A percentile compares a stretch with the other conserved stretches of the same genome.
phyloP scores from a whole-genome alignment of 768 basidiomycete genomes.

The Cystofilobasidium capitatum region DNA sequence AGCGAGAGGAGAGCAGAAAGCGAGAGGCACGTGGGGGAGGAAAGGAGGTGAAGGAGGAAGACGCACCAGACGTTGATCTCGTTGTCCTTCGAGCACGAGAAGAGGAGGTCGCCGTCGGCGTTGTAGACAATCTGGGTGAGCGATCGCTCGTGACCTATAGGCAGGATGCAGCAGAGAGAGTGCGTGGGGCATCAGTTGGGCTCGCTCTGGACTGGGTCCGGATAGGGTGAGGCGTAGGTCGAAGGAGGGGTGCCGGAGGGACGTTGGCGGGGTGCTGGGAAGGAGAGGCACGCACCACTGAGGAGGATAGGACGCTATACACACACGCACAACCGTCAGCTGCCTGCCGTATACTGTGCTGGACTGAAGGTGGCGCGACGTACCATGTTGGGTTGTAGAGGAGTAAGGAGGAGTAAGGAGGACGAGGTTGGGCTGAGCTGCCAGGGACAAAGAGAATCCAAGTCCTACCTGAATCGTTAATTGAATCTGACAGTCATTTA shows the following conservation, averaged over 20 bases:
- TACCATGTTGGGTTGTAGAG: conserved; percentile 1
- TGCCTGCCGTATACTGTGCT: no score
- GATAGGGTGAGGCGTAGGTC: neutral
- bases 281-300: neutral
- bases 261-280: neutral
- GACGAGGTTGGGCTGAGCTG: neutral
- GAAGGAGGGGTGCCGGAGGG: neutral
- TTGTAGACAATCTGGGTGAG: conserved; percentile 98
- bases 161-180: neutral
- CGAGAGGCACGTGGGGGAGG: neutral
- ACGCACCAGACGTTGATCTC: conserved; percentile 87
- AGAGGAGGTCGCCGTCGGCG: conserved; percentile 86
- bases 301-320: conserved; percentile 25
- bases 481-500: no score
- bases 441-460: neutral
- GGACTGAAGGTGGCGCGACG: no score
- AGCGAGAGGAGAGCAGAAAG: neutral
- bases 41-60: neutral
- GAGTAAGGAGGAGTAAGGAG: neutral
- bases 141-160: conserved; percentile 87
- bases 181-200: neutral
- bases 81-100: conserved; percentile 91
- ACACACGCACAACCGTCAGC: neutral
- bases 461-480: neutral
- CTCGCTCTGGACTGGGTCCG: neutral